Conservation (phyloP, 2,329 filamentous ascomycete species). For the Colletotrichum sp. region DNA sequence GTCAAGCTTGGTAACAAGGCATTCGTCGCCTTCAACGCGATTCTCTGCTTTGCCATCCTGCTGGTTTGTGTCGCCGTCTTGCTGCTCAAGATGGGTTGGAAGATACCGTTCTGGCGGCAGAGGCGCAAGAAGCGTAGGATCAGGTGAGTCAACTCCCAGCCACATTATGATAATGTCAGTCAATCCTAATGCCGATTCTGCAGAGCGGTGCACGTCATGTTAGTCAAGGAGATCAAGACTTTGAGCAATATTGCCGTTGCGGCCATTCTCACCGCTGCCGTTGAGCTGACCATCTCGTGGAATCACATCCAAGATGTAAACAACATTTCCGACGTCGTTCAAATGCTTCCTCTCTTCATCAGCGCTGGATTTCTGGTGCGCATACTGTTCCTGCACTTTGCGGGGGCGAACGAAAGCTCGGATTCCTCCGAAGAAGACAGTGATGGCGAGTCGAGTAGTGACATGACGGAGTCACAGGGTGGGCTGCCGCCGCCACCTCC, state of each 20-base stretch:
- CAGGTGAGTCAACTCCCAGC: slow-evolving; percentile 19
- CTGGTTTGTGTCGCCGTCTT: slow-evolving; percentile 26
- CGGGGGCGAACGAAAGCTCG: not conserved
- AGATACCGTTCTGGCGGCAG: slow-evolving; percentile 16
- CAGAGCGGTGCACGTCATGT: slow-evolving; percentile 21
- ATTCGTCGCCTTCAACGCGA: slow-evolving; percentile 32
- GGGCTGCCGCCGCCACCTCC: slow-evolving; percentile 10
- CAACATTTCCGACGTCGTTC: slow-evolving; percentile 29
- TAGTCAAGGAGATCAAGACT: slow-evolving; percentile 28
- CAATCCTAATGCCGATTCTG: not conserved
- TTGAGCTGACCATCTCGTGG: slow-evolving; percentile 38
- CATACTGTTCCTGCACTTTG: slow-evolving; percentile 27
- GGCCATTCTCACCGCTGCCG: slow-evolving; percentile 24
- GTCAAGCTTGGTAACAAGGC: slow-evolving; percentile 28
- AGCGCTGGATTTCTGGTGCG: slow-evolving; percentile 31
- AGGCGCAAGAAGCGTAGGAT: slow-evolving; percentile 24
- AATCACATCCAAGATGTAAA: slow-evolving; percentile 30
- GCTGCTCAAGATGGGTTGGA: slow-evolving; percentile 28
- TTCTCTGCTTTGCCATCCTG: slow-evolving; percentile 33
- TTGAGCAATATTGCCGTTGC: slow-evolving; percentile 30
- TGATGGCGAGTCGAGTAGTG: not conserved
- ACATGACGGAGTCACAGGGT: slow-evolving; percentile 4
- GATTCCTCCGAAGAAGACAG: slow-evolving; percentile 15
- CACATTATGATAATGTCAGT: not conserved
- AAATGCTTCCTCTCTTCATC: slow-evolving; percentile 36